Evolutionary conservation across 2,329 filamentous ascomycete species (phyloP).

Genomic region (Cordyceps farinosa): DNA sequence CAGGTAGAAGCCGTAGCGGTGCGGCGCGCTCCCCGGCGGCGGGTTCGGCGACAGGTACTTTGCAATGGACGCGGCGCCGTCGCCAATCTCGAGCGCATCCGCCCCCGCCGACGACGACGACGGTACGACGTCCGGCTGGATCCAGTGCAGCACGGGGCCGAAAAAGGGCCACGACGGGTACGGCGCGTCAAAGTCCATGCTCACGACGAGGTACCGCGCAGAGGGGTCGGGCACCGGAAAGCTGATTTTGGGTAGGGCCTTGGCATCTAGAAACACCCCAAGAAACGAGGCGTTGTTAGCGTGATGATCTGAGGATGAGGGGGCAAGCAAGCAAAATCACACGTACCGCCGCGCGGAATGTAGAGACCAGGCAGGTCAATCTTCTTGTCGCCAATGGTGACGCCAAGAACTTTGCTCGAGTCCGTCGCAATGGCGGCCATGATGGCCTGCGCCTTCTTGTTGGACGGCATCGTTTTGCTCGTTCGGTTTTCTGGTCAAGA

Average conservation of each 20-base stretch:
- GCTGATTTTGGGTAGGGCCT: not conserved
- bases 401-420: conserved; percentile 21
- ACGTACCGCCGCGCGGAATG: conserved; percentile 18
- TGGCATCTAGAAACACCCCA: not conserved
- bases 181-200: conserved; percentile 46
- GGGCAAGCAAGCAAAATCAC: too few species aligned
- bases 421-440: conserved; percentile 18
- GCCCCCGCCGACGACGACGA: not conserved
- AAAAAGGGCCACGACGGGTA: conserved; percentile 38
- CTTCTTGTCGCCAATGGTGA: conserved; percentile 17
- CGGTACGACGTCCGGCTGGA: conserved; percentile 37
- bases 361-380: conserved; percentile 20
- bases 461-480: conserved; percentile 1
- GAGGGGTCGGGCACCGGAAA: not conserved
- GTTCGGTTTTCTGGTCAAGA: not conserved
- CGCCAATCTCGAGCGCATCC: not conserved
- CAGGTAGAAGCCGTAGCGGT: conserved; percentile 48
- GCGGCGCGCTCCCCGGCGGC: conserved; percentile 41
- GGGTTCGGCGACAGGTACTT: conserved; percentile 45
- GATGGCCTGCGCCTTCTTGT: not conserved
- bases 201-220: conserved; percentile 12
- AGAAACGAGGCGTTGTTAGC: too few species aligned
- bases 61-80: conserved; percentile 28
- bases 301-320: too few species aligned
- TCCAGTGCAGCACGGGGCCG: conserved; percentile 46